phyloP scores from a whole-genome alignment of 2,329 filamentous ascomycete species.

The Diaporthe destruens region DNA sequence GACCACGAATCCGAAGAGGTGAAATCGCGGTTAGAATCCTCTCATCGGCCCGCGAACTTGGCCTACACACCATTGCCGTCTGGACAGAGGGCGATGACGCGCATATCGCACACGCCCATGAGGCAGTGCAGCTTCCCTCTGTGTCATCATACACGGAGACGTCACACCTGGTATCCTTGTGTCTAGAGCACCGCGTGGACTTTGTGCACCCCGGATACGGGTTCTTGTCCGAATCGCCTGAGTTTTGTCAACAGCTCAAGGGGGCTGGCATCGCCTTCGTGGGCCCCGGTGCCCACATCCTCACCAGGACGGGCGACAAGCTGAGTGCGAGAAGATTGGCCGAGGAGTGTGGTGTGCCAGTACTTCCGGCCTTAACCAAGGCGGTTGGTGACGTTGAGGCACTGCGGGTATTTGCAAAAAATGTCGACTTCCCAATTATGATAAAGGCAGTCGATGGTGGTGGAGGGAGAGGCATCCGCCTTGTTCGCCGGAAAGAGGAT shows the following conservation, averaged over 20 bases:
- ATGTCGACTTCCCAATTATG: conserved; percentile 34
- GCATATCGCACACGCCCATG: conserved; percentile 64
- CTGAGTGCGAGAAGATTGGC: conserved; percentile 36
- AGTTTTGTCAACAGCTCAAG: conserved; percentile 25
- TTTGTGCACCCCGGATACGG: conserved; percentile 38
- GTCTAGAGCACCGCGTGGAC: conserved; percentile 27
- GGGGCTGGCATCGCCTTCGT: conserved; percentile 29
- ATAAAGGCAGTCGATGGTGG: conserved; percentile 75
- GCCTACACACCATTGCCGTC: conserved; percentile 66
- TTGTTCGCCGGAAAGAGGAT: conserved; percentile 59
- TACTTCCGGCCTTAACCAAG: conserved; percentile 19
- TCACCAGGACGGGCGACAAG: conserved; percentile 34
- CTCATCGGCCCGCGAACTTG: conserved; percentile 69
- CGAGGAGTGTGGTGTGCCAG: conserved; percentile 21
- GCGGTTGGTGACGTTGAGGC: not conserved
- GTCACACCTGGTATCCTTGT: conserved; percentile 29
- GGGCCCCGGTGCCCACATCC: conserved; percentile 29
- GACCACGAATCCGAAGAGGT: conserved; percentile 50
- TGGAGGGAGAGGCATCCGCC: conserved; percentile 70
- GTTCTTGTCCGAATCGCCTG: conserved; percentile 36
- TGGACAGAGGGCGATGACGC: conserved; percentile 67
- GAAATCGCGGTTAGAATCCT: conserved; percentile 74
- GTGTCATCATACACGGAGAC: conserved; percentile 33
- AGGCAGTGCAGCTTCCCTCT: conserved; percentile 64
- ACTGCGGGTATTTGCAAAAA: not conserved